phyloP scores from a whole-genome alignment of 331 rosid genomes.

The Quercus phellos region DNA sequence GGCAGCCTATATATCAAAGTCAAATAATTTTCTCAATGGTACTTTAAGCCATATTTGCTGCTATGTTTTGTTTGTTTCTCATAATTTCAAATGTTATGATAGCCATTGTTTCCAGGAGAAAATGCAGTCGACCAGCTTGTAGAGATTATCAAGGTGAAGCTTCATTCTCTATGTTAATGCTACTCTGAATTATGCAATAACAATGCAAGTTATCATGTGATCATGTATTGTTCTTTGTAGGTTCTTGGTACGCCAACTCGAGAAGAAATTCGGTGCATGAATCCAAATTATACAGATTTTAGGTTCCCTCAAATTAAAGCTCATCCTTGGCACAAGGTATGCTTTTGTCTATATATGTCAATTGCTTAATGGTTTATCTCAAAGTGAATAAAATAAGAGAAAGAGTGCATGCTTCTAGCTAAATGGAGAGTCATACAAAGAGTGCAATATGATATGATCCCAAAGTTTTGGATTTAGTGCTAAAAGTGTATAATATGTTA shows the following conservation, averaged over 20 bases:
- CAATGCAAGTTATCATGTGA: conserved; percentile 11
- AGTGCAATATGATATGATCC: too few species aligned
- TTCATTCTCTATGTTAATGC: conserved; percentile 17
- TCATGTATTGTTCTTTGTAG: conserved; percentile 39
- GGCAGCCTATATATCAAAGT: conserved; percentile 6
- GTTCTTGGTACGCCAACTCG: conserved; percentile 98
- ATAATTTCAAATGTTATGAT: conserved; percentile 33
- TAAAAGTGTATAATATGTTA: not conserved
- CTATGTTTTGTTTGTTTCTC: conserved; percentile 20
- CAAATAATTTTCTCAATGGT: conserved; percentile 4
- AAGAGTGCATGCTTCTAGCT: too few species aligned
- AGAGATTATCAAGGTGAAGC: conserved; percentile 84
- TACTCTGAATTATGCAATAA: conserved; percentile 8
- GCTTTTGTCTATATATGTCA: not conserved
- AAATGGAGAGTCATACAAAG: too few species aligned
- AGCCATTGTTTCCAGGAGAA: conserved; percentile 97
- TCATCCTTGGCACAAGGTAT: conserved; percentile 99
- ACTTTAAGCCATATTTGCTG: not conserved
- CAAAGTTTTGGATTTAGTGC: too few species aligned
- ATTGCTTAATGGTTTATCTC: not conserved
- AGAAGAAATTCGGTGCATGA: conserved; percentile 98
- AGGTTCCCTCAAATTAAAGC: conserved; percentile 97
- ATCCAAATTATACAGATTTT: conserved; percentile 83
- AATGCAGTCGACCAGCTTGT: conserved; percentile 98
- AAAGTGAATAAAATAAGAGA: too few species aligned